Base-by-base conservation (phyloP, 768 basidiomycete species). In the Tricholoma hemisulphureum region DNA sequence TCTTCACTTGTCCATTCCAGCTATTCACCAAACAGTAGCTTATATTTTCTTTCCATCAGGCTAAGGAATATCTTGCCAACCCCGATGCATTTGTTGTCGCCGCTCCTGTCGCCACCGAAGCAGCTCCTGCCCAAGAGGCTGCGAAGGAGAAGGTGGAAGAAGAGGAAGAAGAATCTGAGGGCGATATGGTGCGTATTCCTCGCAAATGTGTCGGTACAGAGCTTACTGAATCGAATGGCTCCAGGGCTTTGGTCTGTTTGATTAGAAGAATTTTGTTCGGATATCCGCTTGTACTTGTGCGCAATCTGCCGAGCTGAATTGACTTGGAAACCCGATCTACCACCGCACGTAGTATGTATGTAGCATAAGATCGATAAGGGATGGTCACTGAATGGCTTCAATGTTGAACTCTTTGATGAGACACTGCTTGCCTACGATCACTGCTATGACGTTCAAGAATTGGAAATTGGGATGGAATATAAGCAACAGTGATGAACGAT, bases 31-130 rank as follows among this genome's bases (percentile, higher is more conserved):
- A 11, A 20, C 55, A 32, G n/a, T 46, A 23, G 26, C 68, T 71
- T 10, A 71, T 58, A 48, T 48, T 49, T 52, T 62, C 39, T 20
- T 57, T 24, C 46, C 49, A 65, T 31, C 64, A 95, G 93, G 85
- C 90, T 77, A 98, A 97, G 83, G 96, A 91, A 70, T 92, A 89
- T 80, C 87, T 98, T 66, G 97, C 88, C 71, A 97, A 98, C 84
- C 96, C 97, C 51, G 95, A 97, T 55, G 96, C 95, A n/a, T 99
- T 96, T 67, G 94, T 91, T 55, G 88, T 77, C 58, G 91, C 89
- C 34, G 88, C 88, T 53, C 80, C 91, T 51, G 80, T 79, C 55
- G 84, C 82, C 34, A 81, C 76, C 26, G 43, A 23, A 4, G 77
- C 85, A 43, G 79, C 84, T 29, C 75, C 80, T 51, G 79, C 84